Base-by-base conservation (phyloP, 805 yeast species). In the Candida krabiensis region DNA sequence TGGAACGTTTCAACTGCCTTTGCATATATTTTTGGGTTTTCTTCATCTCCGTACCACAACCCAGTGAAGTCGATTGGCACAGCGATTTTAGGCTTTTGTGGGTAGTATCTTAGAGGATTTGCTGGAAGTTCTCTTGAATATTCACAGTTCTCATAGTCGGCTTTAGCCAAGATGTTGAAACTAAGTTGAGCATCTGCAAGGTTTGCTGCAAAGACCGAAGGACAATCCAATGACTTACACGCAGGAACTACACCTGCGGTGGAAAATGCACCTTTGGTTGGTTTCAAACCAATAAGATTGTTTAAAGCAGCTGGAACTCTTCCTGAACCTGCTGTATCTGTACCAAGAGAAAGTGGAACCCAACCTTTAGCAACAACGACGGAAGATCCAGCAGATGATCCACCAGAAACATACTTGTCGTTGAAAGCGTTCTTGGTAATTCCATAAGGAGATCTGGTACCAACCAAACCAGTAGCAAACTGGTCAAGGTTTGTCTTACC, bases 281-380 rank as follows among this genome's bases (percentile, higher is more conserved):
- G 98, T 64, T 91, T 91, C 49, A 93, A 75, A 15, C 98, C 98
- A 47, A 91, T 76, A 51, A 89, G 66, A 63, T 93, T 93, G 73
- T 91, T 91, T 49, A 91, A 71, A 21, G 89, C 91, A 18, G 98
- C 98, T 19, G 99, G 99, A 22, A 91, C 99, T 56, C 99, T 78
- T 28, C 97, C 97, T 5, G 96, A 87, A 16, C 99, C 99, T 8
- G 99, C 99, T 25, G 99, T 91, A 60, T 91, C 99, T 5, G 98
- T 93, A 25, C 97, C 97, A 51, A 91, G 70, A 1, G 96, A 75
- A 33, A 91, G 55, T 23, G 98, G 96, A 13, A 87, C 96, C 33
- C 81, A 70, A 42, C 98, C 98, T 50, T 89, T 75, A 15, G 89
- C 91, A 14, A 89, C 97, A 16, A 83, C 90, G 11, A 83, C 80